A percentile compares a stretch with the other conserved stretches of the same genome.
Evolutionary conservation across 2,329 filamentous ascomycete genomes (phyloP).

Genomic region (Fusarium newnesense): DNA sequence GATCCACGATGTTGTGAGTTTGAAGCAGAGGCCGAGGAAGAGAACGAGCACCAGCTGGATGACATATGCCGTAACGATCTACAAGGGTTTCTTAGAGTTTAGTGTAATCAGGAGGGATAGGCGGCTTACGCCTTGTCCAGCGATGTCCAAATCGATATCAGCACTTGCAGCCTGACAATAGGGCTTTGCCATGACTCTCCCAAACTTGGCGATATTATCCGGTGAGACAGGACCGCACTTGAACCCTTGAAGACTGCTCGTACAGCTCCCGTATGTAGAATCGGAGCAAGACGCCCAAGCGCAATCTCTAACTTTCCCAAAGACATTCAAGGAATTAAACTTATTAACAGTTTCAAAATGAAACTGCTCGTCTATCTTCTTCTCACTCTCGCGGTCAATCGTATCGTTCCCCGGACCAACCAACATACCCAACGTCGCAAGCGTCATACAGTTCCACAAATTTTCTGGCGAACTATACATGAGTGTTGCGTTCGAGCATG

Average conservation of each 20-base stretch:
- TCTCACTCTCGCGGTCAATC: not conserved
- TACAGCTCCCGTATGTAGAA: not conserved
- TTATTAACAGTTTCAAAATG: not conserved
- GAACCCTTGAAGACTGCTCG: not conserved
- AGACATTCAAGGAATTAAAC: not conserved
- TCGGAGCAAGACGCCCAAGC: not conserved
- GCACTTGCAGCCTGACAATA: not conserved
- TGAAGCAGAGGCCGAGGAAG: not conserved
- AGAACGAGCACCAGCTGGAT: not conserved
- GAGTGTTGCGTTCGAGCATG: not conserved
- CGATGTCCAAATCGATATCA: not conserved
- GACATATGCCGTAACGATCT: not conserved
- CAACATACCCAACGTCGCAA: not conserved
- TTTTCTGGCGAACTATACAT: not conserved
- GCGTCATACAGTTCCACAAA: not conserved
- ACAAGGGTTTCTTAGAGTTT: accelerated
- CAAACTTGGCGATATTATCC: not conserved
- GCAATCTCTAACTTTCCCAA: not conserved
- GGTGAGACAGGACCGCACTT: not conserved
- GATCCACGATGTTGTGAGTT: not conserved
- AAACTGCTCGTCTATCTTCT: not conserved
- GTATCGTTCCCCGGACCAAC: not conserved
- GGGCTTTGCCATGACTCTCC: not conserved
- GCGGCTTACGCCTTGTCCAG: not conserved
- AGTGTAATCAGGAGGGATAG: accelerated